Conservation (phyloP, 78 protist species). For the Dictyostelium brefeldianum region DNA sequence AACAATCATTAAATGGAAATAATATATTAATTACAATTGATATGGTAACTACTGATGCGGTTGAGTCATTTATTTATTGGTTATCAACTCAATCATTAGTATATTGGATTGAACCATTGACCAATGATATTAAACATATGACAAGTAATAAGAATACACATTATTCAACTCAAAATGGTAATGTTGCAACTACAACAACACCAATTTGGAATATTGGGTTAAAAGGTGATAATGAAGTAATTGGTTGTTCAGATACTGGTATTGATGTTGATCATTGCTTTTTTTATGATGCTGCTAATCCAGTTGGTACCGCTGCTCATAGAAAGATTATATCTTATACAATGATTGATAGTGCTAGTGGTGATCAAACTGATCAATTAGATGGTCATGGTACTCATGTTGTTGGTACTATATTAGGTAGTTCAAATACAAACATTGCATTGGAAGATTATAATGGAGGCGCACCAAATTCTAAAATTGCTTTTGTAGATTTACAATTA, state of each 20-base stretch:
- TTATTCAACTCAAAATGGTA: constrained; percentile 43
- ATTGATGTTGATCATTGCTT: constrained; percentile 47
- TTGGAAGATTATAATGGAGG: not conserved
- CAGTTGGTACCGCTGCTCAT: constrained; percentile 5
- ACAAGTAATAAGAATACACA: constrained; percentile 24
- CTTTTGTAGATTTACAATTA: constrained; percentile 22
- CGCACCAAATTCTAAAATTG: constrained; percentile 30
- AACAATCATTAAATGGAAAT: not conserved
- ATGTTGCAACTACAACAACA: not conserved
- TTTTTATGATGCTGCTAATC: constrained; percentile 22
- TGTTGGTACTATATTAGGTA: constrained; percentile 32
- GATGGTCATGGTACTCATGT: constrained; percentile 57
- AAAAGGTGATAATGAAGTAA: constrained; percentile 7
- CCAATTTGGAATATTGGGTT: constrained; percentile 41
- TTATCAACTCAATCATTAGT: not conserved
- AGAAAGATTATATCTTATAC: constrained; percentile 26
- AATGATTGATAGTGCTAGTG: not conserved
- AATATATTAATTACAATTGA: not conserved
- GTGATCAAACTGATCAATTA: not conserved
- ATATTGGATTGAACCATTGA: constrained; percentile 40
- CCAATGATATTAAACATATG: not conserved
- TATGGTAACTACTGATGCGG: not conserved
- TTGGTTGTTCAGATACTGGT: constrained; percentile 61
- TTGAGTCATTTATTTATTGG: not conserved
- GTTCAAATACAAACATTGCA: not conserved